A percentile compares a stretch with the other conserved stretches of the same genome.
These are phyloP conservation scores for Acanthamoeba culbertsoni DNA, from an alignment of 208 protist genomes.

Conservation along the genomic window DNA sequence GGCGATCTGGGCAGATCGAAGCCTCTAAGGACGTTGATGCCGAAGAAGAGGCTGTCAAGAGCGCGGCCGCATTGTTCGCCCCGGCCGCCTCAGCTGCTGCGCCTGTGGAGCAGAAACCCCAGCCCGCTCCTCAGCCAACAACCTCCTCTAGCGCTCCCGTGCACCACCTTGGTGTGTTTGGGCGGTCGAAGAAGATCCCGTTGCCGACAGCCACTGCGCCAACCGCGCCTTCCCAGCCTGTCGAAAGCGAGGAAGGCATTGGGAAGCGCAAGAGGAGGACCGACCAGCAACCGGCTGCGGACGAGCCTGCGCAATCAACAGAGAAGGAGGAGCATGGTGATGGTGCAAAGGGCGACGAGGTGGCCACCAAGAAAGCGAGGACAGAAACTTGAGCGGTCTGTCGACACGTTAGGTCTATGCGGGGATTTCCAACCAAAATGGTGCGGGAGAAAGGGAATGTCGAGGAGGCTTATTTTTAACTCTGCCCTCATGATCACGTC, in stretches of 20 bases:
- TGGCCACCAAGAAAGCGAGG: background rate
- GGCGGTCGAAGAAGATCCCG: slow-evolving; percentile 12
- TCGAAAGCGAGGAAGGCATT: background rate
- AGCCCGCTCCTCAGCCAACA: background rate
- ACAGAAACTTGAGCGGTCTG: background rate
- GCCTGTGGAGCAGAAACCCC: background rate
- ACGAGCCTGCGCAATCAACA: background rate
- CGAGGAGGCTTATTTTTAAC: no score
- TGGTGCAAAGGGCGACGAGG: background rate
- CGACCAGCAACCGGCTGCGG: background rate
- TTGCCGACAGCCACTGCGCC: background rate
- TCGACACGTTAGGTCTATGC: no score
- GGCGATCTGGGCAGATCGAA: background rate
- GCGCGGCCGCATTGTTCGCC: background rate
- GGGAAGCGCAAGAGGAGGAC: slow-evolving; percentile 24
- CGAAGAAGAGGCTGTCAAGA: background rate
- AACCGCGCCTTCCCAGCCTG: background rate
- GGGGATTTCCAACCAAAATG: background rate
- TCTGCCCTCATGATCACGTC: no score
- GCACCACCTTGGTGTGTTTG: background rate
- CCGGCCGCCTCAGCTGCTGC: background rate
- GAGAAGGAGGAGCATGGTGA: background rate
- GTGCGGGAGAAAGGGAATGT: background rate
- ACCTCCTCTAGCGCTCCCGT: background rate
- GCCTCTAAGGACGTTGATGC: background rate